Conservation (phyloP, 805 yeast genomes). For the Wickerhamiella alocasiicola region DNA sequence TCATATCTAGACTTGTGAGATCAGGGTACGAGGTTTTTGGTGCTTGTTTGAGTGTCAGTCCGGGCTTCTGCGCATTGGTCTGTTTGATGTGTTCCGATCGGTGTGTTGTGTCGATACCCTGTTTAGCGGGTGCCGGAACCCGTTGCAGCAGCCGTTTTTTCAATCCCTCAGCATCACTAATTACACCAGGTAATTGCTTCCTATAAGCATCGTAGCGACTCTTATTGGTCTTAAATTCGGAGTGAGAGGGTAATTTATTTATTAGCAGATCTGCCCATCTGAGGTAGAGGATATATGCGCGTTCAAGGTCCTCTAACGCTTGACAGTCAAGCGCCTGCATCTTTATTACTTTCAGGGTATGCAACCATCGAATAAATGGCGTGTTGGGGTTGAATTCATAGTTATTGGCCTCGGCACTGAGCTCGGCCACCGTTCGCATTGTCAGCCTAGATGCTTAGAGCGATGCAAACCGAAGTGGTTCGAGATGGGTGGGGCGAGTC, state of each 20-base stretch:
- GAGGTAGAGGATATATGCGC: conserved; percentile 44
- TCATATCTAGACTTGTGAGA: no score
- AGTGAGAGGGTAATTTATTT: conserved; percentile 36
- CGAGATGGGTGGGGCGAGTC: no score
- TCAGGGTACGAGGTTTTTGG: no score
- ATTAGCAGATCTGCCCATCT: conserved; percentile 48
- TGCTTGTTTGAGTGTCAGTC: no score
- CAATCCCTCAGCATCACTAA: conserved; percentile 23
- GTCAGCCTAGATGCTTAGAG: background rate
- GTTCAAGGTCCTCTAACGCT: conserved; percentile 33
- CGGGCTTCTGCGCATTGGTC: no score
- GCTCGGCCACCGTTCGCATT: conserved; percentile 22
- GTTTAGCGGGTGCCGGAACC: background rate
- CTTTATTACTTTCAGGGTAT: conserved; percentile 36
- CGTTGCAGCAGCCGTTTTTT: conserved; percentile 15
- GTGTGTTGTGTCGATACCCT: no score
- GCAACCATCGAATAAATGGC: conserved; percentile 43
- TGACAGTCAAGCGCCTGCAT: conserved; percentile 35
- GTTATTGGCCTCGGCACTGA: conserved; percentile 37
- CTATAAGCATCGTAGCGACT: conserved; percentile 11
- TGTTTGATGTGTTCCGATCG: no score
- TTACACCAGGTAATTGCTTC: conserved; percentile 19
- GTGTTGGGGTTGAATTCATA: conserved; percentile 42
- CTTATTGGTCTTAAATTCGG: conserved; percentile 28
- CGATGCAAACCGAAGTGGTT: background rate